Evolutionary conservation across 2,329 filamentous ascomycete genomes (phyloP), one percentile per base, ranked within the genome.

Genomic region (Talaromyces sp.): DNA sequence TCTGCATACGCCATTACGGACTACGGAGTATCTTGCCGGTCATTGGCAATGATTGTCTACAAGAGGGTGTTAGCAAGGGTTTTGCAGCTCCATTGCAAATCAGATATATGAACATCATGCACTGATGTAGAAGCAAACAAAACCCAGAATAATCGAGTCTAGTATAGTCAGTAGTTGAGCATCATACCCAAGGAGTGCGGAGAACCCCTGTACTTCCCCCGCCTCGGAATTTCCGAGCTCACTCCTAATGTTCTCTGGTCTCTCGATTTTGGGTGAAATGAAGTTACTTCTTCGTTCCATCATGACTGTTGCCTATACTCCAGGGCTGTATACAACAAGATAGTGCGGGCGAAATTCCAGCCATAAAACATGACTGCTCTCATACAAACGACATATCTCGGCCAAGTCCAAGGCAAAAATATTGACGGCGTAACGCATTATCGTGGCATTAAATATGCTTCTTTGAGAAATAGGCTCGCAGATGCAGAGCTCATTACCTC

Each of bases 381-480:
- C 15, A 51, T 73, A 6, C 62, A 66, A 43, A 69, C 68, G 4
- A 66, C 65, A 19, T 59, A 57, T 5, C 62, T 73, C 17, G 70
- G 70, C 10, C 60, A 66, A 13, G 64, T 73, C 37, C 64, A 61
- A 15, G 71, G 69, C 19, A 64, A 60, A 40, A 61, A 53, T 7
- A 59, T 56, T 3, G 69, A 70, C 7, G 62, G 65, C 2, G 67
- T 71, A 6, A 63, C 63, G 8, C 68, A 73, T 53, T 76, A 70
- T 57, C 62, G 70, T 2, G 73, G 73, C 1, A 66, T 75, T 36
- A 69, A 74, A 64, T 75, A 75, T 62, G 73, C 73, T 8, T 69
- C 66, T 9, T 53, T 75, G 5, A 63, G 65, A 19, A 60, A 74
- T 53, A 62, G 69, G 36, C 63, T 75, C 6, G 70, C 72, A n/a